Evolutionary conservation across 345 rosid species (phyloP).

Genomic region (Sonneratia caseolaris): DNA sequence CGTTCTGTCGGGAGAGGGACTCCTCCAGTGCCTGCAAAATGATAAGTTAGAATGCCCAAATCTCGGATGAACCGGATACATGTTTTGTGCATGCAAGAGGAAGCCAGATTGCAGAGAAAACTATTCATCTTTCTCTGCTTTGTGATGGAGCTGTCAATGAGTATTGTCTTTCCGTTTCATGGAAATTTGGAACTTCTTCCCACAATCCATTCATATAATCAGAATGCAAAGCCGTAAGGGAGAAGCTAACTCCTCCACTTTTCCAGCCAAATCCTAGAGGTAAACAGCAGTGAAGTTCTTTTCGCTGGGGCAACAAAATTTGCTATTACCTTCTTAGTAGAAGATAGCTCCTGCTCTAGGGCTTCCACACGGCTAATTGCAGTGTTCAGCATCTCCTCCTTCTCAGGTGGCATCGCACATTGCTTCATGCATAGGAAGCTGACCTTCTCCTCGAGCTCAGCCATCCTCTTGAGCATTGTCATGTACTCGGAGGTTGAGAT

Average conservation of each 20-base stretch:
- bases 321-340: conserved; percentile 53
- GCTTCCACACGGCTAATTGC: conserved; percentile 44
- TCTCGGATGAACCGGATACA: no score
- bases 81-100: no score
- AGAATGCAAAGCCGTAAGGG: background rate
- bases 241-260: no score
- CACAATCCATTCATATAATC: no score
- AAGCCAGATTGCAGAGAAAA: no score
- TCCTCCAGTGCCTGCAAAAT: conserved; percentile 43
- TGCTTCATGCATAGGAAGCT: conserved; percentile 28
- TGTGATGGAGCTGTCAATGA: no score
- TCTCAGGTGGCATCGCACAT: conserved; percentile 37
- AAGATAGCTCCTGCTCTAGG: conserved; percentile 53
- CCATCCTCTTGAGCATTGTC: conserved; percentile 52
- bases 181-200: no score
- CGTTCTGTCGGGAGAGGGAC: conserved; percentile 31
- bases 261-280: no score
- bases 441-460: conserved; percentile 58
- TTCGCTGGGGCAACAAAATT: no score
- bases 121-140: no score
- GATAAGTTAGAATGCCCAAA: background rate
- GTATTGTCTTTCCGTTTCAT: no score
- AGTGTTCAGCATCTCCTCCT: conserved; percentile 53
- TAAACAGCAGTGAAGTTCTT: no score
- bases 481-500: conserved; percentile 41